phyloP scores from a whole-genome alignment of 208 protist species.

The Leishmania major region DNA sequence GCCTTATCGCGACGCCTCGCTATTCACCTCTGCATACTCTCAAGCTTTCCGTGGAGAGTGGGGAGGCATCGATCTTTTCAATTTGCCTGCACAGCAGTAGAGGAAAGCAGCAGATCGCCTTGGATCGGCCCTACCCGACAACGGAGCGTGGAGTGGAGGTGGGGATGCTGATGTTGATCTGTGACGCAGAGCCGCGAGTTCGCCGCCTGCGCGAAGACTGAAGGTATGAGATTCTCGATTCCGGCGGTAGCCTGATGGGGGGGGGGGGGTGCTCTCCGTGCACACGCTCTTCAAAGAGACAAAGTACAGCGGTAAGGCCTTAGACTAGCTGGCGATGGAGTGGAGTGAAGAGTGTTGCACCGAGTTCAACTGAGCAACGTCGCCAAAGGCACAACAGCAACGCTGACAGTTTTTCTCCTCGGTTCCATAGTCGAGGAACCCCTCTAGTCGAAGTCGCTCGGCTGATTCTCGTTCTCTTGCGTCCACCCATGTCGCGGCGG shows the following conservation, averaged over 20 bases:
- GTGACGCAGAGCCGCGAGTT: constrained; percentile 17
- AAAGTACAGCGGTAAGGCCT: constrained; percentile 24
- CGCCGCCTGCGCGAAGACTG: constrained; percentile 31
- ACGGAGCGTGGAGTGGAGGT: constrained; percentile 19
- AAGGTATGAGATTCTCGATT: constrained; percentile 33
- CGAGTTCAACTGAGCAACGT: constrained; percentile 27
- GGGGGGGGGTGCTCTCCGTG: constrained; percentile 42
- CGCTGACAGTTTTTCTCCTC: not conserved
- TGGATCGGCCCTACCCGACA: constrained; percentile 4
- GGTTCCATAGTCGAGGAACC: not conserved
- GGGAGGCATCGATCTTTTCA: constrained; percentile 13
- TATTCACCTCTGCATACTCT: constrained; percentile 32
- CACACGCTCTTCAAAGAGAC: constrained; percentile 58
- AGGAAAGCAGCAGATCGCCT: not conserved
- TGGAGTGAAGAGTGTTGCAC: constrained; percentile 25
- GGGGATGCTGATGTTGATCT: constrained; percentile 12
- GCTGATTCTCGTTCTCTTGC: not conserved
- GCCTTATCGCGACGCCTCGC: constrained; percentile 19
- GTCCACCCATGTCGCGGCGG: not conserved
- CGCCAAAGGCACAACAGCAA: not conserved
- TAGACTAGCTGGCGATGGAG: constrained; percentile 57
- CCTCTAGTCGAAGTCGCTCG: not conserved
- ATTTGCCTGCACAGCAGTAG: constrained; percentile 14
- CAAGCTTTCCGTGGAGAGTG: constrained; percentile 19
- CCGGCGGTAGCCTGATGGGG: constrained; percentile 15